phyloP scores from a whole-genome alignment of 768 basidiomycete genomes.

The Mycena epipterygia region DNA sequence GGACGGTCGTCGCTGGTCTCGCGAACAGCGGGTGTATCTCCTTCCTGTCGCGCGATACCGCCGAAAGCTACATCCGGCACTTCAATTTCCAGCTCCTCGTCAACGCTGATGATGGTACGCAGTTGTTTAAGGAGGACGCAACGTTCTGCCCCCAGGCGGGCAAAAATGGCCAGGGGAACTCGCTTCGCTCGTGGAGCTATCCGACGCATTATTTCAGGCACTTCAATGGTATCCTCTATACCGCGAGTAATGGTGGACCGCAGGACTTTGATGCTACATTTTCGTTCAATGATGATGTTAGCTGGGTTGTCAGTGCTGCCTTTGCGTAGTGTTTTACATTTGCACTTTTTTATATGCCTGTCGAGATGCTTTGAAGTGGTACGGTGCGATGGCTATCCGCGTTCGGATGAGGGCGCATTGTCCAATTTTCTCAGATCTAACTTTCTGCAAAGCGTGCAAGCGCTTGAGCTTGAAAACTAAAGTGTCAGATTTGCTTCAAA shows the following conservation, averaged over 20 bases:
- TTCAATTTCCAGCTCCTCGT: background rate
- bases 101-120: background rate
- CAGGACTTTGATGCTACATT: background rate
- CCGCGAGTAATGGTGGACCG: background rate
- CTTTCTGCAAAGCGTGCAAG: too few species aligned
- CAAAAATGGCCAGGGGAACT: background rate
- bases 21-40: background rate
- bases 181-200: background rate
- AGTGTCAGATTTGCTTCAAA: too few species aligned
- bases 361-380: too few species aligned
- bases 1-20: background rate
- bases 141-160: slow-evolving; percentile 5
- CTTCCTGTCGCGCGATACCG: background rate
- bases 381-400: too few species aligned
- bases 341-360: too few species aligned
- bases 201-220: slow-evolving; percentile 2
- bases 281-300: background rate
- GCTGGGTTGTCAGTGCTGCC: background rate
- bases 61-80: background rate
- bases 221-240: background rate
- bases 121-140: background rate
- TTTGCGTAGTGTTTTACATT: background rate
- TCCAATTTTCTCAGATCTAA: too few species aligned
- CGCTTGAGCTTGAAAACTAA: too few species aligned
- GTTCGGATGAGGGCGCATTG: too few species aligned